Conservation (phyloP, 2,329 filamentous ascomycete species). For the Phoma sp. region DNA sequence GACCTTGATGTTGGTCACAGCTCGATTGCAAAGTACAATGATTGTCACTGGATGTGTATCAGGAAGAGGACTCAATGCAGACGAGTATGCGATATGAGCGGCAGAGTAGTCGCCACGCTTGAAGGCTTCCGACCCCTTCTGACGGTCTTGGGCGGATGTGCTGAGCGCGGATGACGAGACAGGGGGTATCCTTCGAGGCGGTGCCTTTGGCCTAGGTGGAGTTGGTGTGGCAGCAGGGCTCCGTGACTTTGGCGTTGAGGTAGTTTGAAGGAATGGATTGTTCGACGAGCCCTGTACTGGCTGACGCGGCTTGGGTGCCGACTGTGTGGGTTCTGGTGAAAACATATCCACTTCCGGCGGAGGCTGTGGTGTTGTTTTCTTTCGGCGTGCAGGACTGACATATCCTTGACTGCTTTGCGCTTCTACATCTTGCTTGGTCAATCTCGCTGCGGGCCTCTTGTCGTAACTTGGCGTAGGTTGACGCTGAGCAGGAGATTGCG, state of each 20-base stretch:
- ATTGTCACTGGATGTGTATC: constrained; percentile 82
- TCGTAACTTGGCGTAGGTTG: constrained; percentile 38
- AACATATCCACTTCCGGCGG: constrained; percentile 66
- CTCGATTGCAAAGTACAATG: constrained; percentile 88
- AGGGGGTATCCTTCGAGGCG: constrained; percentile 68
- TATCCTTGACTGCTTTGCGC: constrained; percentile 85
- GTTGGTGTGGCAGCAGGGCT: constrained; percentile 52
- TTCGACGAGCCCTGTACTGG: constrained; percentile 48
- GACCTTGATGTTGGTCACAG: constrained; percentile 87
- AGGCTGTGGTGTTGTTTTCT: constrained; percentile 65
- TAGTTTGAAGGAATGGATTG: constrained; percentile 49
- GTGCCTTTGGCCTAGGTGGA: constrained; percentile 56
- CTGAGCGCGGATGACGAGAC: constrained; percentile 74
- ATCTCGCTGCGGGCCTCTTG: constrained; percentile 61
- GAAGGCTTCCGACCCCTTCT: constrained; percentile 85
- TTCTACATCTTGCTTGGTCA: constrained; percentile 77
- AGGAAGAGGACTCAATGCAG: constrained; percentile 78
- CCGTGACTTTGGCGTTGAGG: constrained; percentile 33
- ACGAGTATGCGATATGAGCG: constrained; percentile 82
- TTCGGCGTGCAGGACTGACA: constrained; percentile 83
- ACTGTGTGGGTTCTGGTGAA: constrained; percentile 37
- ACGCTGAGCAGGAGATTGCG: constrained; percentile 51
- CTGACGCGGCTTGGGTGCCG: constrained; percentile 37
- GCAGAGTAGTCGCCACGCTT: constrained; percentile 92
- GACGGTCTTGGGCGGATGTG: constrained; percentile 78